Percentiles rank a stretch among this genome's conserved stretches.
These are phyloP conservation scores for Amaranthus cruentus DNA, from an alignment of 148 eudicot genomes.

Conservation along the genomic window DNA sequence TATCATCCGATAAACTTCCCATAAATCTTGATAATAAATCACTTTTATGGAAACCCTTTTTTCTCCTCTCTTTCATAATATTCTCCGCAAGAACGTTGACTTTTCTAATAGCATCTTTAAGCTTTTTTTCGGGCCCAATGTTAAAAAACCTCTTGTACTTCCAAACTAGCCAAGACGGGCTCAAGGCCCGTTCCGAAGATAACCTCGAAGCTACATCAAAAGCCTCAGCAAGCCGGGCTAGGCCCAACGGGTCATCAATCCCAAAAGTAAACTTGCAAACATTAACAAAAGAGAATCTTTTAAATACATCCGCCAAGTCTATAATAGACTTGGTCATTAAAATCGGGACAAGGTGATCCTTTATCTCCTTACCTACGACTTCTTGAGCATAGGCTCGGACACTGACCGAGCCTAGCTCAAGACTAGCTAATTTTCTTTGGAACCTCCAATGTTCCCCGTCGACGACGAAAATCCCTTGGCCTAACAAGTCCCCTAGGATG, in stretches of 20 bases:
- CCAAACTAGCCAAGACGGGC: slow-evolving; percentile 37
- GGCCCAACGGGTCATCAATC: slow-evolving; percentile 38
- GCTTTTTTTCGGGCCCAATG: slow-evolving; percentile 42
- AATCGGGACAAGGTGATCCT: slow-evolving; percentile 24
- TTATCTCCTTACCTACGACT: slow-evolving; percentile 32
- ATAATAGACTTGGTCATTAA: slow-evolving; percentile 16
- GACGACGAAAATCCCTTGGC: slow-evolving; percentile 48
- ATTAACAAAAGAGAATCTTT: slow-evolving; percentile 43
- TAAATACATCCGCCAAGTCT: slow-evolving; percentile 44
- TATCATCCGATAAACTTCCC: slow-evolving; percentile 32
- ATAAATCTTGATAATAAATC: slow-evolving; percentile 57
- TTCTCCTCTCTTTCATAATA: slow-evolving; percentile 33
- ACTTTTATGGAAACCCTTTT: slow-evolving; percentile 17
- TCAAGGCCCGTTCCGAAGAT: slow-evolving; percentile 42
- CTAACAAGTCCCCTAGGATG: slow-evolving; percentile 50
- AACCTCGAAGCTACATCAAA: slow-evolving; percentile 46
- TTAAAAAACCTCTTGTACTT: slow-evolving; percentile 36
- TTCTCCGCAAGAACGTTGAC: slow-evolving; percentile 36
- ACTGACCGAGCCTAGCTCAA: slow-evolving; percentile 46
- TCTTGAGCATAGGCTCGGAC: slow-evolving; percentile 43
- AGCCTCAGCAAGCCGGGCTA: slow-evolving; percentile 37
- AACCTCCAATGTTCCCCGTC: slow-evolving; percentile 56
- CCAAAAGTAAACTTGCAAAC: slow-evolving; percentile 55
- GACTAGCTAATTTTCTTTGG: slow-evolving; percentile 48
- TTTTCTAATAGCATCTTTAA: slow-evolving; percentile 31